A percentile compares a stretch with the other conserved stretches of the same genome.
phyloP scores from a whole-genome alignment of 352 stramenopile genomes.

The Thraustochytrium striatum region DNA sequence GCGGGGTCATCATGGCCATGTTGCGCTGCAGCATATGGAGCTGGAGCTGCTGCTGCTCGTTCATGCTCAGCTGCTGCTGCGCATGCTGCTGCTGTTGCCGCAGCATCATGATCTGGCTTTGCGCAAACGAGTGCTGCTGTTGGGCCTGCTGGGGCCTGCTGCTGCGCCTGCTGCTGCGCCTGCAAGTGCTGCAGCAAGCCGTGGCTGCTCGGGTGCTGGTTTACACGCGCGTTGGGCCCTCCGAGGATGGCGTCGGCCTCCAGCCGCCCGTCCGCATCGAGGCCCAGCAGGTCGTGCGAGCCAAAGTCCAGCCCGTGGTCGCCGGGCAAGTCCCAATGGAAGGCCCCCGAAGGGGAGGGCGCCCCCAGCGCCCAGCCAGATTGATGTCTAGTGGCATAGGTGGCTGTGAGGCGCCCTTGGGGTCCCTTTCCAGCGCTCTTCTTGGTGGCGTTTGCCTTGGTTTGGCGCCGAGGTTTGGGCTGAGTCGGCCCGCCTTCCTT shows the following conservation, averaged over 20 bases:
- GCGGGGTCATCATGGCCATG: not conserved
- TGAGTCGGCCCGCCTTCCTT: not conserved
- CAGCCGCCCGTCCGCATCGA: not conserved
- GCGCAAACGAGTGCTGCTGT: not conserved
- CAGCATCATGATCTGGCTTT: conserved; percentile 1
- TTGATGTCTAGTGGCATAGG: not conserved
- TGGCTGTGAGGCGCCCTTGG: not conserved
- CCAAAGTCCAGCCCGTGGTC: not conserved
- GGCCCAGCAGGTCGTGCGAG: not conserved
- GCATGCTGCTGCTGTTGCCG: conserved; percentile 18
- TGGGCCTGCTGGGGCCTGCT: not conserved
- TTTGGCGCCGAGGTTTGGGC: not conserved
- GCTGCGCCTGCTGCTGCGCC: not conserved
- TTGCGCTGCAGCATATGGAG: not conserved
- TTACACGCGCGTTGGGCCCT: not conserved
- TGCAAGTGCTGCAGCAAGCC: not conserved
- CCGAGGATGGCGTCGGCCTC: not conserved
- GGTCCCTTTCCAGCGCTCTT: not conserved
- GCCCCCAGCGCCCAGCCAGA: not conserved
- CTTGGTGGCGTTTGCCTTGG: not conserved
- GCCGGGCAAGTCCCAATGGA: not conserved
- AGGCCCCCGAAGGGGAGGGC: not conserved
- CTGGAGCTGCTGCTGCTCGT: conserved; percentile 6
- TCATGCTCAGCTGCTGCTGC: conserved; percentile 11
- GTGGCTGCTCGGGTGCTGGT: not conserved